Base-by-base conservation (phyloP, 2,329 filamentous ascomycete genomes). In the Exophiala alcalophila region DNA sequence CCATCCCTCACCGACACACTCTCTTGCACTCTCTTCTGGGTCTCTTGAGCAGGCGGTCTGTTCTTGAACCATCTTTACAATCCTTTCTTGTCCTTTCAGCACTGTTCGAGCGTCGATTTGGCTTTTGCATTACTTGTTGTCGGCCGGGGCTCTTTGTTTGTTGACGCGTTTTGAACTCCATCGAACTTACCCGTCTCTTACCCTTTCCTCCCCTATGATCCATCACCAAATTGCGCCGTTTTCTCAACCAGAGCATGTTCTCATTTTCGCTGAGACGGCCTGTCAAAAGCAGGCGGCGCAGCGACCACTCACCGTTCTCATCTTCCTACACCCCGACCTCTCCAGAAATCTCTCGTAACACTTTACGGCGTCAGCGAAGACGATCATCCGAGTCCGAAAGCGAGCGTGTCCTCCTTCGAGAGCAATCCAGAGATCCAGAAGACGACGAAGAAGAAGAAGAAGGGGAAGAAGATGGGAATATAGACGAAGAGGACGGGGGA, bases 271-370 rank as follows among this genome's bases (percentile, higher is more conserved):
- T 49, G 5, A 16, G 14, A 19, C 39, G 48, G 10, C 38, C 38
- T 45, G 31, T 40, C 24, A 42, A 35, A 7, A 33, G 35, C 35
- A 36, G 41, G 20, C 36, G 26, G 27, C 42, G 25, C 14, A 44
- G 42, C 15, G 52, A 60, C 20, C 52, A 45, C 14, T 61, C 59
- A 16, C 60, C 57, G 5, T 61, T 61, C 45, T 56, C 57, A 14
- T 59, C 61, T 14, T 56, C 55, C 5, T 56, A 57, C 49, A 54
- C 55, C 4, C 33, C 54, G 12, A 46, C 44, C 15, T 52, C 52
- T n/a, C 39, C 44, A 21, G 50, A 52, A 21, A 27, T 15, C 16
- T 35, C 38, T 12, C 50, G 47, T 4, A 40, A 20, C 16, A 24
- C 32, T 11, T 58, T 55, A 25, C 47, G 40, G 23, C 38, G 23